Evolutionary conservation across 2,329 filamentous ascomycete genomes (phyloP).

Genomic region (Aspergillus pseudotamarii): DNA sequence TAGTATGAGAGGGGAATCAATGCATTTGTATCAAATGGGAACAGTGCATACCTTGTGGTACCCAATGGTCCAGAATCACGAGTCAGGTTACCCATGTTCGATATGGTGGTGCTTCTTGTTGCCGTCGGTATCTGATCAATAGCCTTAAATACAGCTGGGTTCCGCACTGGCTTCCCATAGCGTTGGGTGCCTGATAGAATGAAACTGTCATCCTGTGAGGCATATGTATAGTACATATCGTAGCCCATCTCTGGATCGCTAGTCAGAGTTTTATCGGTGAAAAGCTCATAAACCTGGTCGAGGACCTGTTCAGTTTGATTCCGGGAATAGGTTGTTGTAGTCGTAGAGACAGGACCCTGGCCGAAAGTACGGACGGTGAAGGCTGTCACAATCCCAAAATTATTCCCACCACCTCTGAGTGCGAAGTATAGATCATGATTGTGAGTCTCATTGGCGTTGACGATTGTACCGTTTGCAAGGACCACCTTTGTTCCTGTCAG

Average conservation of each 20-base stretch:
- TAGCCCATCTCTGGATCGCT: conserved; percentile 21
- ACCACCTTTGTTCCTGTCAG: neutral
- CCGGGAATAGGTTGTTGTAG: neutral
- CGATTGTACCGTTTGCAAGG: conserved; percentile 1
- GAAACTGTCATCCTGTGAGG: conserved; percentile 12
- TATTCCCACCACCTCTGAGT: conserved; percentile 42
- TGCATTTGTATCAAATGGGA: neutral
- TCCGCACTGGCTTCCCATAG: conserved; percentile 20
- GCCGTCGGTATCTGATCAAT: conserved; percentile 20
- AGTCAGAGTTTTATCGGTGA: conserved; percentile 13
- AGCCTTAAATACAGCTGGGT: conserved; percentile 14
- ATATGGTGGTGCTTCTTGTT: conserved; percentile 7
- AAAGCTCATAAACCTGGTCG: conserved; percentile 16
- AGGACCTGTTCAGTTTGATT: conserved; percentile 10
- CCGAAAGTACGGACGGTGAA: conserved; percentile 39
- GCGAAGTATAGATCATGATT: conserved; percentile 41
- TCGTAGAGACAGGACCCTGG: conserved; percentile 19
- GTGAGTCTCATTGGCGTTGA: conserved; percentile 11
- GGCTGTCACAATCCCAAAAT: conserved; percentile 42
- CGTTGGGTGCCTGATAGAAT: conserved; percentile 20
- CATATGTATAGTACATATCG: conserved; percentile 22
- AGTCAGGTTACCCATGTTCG: conserved; percentile 9
- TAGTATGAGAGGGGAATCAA: neutral
- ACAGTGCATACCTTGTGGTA: conserved; percentile 9
- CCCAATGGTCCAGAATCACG: conserved; percentile 7